Evolutionary conservation across 495 filamentous ascomycete genomes (phyloP).

Genomic region (Penicillium paradoxum): DNA sequence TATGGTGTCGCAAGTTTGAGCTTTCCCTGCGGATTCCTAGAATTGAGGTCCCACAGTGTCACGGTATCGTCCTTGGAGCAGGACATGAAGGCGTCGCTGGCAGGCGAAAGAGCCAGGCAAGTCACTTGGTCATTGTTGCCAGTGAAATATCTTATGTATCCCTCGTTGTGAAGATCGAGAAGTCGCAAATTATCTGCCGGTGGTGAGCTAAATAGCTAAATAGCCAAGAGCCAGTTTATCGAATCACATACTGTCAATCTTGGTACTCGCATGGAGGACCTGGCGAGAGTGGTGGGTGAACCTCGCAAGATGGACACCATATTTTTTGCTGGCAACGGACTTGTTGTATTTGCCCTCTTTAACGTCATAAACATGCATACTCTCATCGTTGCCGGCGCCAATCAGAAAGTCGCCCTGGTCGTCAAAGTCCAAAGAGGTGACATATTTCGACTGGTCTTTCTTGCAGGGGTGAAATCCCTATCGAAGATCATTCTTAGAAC

Average conservation of each 20-base stretch:
- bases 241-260: conserved; percentile 59
- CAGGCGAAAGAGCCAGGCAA: conserved; percentile 57
- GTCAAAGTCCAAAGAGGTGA: conserved; percentile 89
- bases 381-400: conserved; percentile 83
- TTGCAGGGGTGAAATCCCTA: conserved; percentile 39
- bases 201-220: conserved; percentile 5
- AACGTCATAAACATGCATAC: conserved; percentile 89
- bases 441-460: conserved; percentile 33
- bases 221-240: background rate
- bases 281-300: conserved; percentile 86
- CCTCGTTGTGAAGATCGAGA: conserved; percentile 90
- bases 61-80: conserved; percentile 85
- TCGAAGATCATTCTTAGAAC: conserved; percentile 12
- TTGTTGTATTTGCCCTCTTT: conserved; percentile 85
- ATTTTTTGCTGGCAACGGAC: conserved; percentile 82
- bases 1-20: conserved; percentile 72
- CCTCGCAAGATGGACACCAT: conserved; percentile 86
- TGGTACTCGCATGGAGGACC: conserved; percentile 93
- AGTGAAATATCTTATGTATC: conserved; percentile 89
- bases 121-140: conserved; percentile 84
- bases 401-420: conserved; percentile 87
- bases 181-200: conserved; percentile 72
- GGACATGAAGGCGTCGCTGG: conserved; percentile 84
- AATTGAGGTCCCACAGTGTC: conserved; percentile 75
- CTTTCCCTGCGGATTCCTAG: conserved; percentile 67